Percentiles rank a stretch among this genome's conserved stretches.
These are phyloP conservation scores for Nitzschia sp. DNA, from an alignment of 108 stramenopile genomes.

Conservation along the genomic window DNA sequence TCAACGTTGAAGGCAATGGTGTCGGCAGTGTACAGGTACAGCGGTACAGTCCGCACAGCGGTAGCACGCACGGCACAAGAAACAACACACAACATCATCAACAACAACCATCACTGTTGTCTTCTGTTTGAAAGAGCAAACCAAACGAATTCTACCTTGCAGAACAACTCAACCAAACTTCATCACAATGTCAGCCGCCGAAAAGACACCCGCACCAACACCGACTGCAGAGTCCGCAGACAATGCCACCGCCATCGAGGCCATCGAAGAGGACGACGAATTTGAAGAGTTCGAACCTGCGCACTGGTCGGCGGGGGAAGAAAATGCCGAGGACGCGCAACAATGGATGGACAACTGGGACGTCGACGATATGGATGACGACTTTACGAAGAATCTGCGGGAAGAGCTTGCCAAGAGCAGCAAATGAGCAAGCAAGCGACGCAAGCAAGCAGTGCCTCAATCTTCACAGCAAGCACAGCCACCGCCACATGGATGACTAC, in stretches of 20 bases:
- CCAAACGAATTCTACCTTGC: no score
- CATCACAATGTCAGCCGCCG: slow-evolving; percentile 6
- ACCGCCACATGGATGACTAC: no score
- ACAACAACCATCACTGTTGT: no score
- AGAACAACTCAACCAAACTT: not conserved
- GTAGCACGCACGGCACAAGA: no score
- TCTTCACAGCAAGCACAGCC: no score
- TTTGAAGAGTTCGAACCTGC: slow-evolving; percentile 92
- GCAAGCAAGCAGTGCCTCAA: no score
- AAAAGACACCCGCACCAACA: slow-evolving; percentile 13
- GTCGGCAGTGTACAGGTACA: no score
- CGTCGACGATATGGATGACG: slow-evolving; percentile 93
- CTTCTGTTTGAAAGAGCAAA: no score
- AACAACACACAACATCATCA: no score
- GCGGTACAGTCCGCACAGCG: no score
- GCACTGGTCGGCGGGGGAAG: slow-evolving; percentile 79
- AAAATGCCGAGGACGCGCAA: slow-evolving; percentile 86
- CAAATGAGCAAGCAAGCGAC: slow-evolving; percentile 15
- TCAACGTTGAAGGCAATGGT: no score
- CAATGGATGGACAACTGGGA: slow-evolving; percentile 97
- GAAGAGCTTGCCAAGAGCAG: slow-evolving; percentile 69
- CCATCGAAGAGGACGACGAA: slow-evolving; percentile 94
- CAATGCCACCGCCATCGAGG: slow-evolving; percentile 50
- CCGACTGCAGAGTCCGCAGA: not conserved
- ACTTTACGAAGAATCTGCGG: slow-evolving; percentile 89